Evolutionary conservation across 2,329 filamentous ascomycete species (phyloP).

Genomic region (Sporothrix inflata): DNA sequence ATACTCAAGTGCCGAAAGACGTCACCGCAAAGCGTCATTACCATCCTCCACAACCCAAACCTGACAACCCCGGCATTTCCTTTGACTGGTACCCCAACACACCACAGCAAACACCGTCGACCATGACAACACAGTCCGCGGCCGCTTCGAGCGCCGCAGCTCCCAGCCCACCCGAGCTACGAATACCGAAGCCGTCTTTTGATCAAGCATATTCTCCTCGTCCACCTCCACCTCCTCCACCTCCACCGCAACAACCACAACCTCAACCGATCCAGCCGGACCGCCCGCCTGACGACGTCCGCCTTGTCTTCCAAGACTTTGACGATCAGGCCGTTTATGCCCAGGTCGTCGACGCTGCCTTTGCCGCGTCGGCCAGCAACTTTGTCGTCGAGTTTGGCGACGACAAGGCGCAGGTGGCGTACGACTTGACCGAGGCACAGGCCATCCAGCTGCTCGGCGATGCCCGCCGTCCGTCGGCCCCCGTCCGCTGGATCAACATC

Average conservation of each 20-base stretch:
- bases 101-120: not conserved
- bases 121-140: not conserved
- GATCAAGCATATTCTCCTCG: not conserved
- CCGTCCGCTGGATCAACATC: conserved; percentile 75
- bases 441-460: conserved; percentile 46
- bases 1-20: not conserved
- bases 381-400: conserved; percentile 69
- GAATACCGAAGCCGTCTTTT: not conserved
- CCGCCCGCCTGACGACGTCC: not conserved
- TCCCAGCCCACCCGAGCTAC: not conserved
- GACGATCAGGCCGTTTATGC: conserved; percentile 55
- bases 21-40: not conserved
- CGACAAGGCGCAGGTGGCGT: conserved; percentile 57
- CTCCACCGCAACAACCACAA: not conserved
- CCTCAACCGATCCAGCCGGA: not conserved
- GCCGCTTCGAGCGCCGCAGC: not conserved
- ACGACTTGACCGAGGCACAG: conserved; percentile 52
- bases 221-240: not conserved
- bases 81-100: not conserved
- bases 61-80: not conserved
- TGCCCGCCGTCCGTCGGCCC: conserved; percentile 40
- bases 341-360: conserved; percentile 47
- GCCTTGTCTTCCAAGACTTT: conserved; percentile 52
- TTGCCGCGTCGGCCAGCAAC: conserved; percentile 52
- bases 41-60: not conserved